Evolutionary conservation across 2,329 filamentous ascomycete genomes (phyloP), one percentile per base, ranked within the genome.

Genomic region (Aspergillus sclerotialis): DNA sequence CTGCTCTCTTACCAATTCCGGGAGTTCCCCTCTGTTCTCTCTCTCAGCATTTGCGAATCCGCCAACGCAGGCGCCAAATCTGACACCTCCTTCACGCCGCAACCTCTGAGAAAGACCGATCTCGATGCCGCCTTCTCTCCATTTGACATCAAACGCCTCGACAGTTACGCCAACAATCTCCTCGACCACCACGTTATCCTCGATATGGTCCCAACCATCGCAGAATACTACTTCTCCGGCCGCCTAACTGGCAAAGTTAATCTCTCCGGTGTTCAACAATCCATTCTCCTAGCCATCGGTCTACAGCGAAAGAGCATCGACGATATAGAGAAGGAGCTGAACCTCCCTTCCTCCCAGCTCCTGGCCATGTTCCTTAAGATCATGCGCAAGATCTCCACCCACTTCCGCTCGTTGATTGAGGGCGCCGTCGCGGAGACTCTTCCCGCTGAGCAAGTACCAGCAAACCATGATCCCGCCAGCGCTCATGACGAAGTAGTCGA

Each of bases 341-440:
- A 73, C 6, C 65, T 95, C 5, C 78, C 77, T 1, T 74, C 78
- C 2, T 82, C 80, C 28, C 92, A 96, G 65, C 69, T 95, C 3
- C 71, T 98, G 42, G 89, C 90, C 40, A 94, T 96, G 83, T 96
- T 98, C 62, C 86, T 94, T 60, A 98, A 98, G 70, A 83, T 94
- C 40, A 74, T 95, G 39, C 79, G 88, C 45, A 96, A 96, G 67
- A 75, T 94, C 25, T 84, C 84, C 3, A 72, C 75, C 3, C 77
- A 89, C 55, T 92, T 98, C 63, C 76, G 80, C 19, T 68, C 72
- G 3, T 64, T 96, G 1, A 73, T 95, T 3, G 77, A 87, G 27
- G 78, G 77, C 3, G 87, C 85, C 0, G 80, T 82, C 8, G 80
- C 78, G 36, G 76, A 78, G 2, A 70, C 77, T 30, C 67, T 89